Evolutionary conservation across 148 eudicot species (phyloP), one percentile per base, ranked within the genome.

Genomic region (Beta vulgaris): DNA sequence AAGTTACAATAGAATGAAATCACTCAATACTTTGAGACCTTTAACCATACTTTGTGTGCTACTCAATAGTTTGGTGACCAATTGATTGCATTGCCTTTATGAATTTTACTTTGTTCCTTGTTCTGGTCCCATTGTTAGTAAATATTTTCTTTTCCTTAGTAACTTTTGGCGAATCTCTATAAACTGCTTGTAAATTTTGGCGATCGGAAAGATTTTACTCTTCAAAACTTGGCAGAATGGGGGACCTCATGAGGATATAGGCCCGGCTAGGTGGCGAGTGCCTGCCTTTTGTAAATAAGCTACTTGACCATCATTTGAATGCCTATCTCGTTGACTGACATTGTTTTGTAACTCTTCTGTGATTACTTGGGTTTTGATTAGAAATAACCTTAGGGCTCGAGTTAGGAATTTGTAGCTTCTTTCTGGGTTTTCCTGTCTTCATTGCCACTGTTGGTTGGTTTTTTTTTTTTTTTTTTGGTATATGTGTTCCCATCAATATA

Each of bases 71-170:
- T 55, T 72, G 49, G 49, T 72, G 73, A 31, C 48, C 35, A 72
- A 37, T 67, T 81, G 73, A 76, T 66, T 81, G 48, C 67, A 28
- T 44, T 81, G 54, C 60, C 58, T 76, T 57, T 65, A 36, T 31
- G 51, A 44, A 36, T 49, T 3, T 67, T 31, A 26, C n/a, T 31
- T 49, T 51, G 54, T 43, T 76, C 9, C 67, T 21, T 70, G 35
- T 16, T 57, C 51, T 75, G 79, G 54, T 68, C 78, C 79, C 79
- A 61, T 58, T 57, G 0, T 28, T 69, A 59, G 16, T 21, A 21
- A 48, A 15, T 18, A 26, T 67, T 57, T 73, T 21, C 54, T 37
- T 39, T 40, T 49, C 43, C 13, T 57, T 35, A 39, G 43, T 26
- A 19, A 64, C 67, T 40, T 75, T 61, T 42, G 64, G 65, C 13